Percentiles rank a stretch among this genome's conserved stretches.
Conservation (phyloP, 2,329 filamentous ascomycete species). For the Tolypocladium pustulatum region DNA sequence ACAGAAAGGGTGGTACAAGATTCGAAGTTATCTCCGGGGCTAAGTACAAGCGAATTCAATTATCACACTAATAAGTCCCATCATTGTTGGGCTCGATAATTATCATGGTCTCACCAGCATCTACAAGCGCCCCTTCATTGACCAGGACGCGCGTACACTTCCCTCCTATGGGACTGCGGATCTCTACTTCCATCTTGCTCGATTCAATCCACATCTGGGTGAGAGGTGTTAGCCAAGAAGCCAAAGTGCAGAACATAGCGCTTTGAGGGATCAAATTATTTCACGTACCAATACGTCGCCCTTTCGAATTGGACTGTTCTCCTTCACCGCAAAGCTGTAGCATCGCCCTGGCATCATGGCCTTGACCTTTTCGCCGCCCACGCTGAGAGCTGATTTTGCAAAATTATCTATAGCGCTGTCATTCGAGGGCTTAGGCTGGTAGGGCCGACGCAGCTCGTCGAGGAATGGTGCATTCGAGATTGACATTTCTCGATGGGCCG, state of each 20-base stretch:
- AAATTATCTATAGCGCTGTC: not conserved
- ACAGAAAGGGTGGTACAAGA: not conserved
- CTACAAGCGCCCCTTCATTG: conserved; percentile 17
- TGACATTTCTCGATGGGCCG: conserved; percentile 10
- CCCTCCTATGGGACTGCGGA: conserved; percentile 17
- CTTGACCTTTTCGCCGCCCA: conserved; percentile 7
- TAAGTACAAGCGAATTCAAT: not conserved
- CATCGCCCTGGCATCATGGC: conserved; percentile 23
- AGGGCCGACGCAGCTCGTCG: conserved; percentile 17
- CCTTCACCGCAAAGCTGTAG: conserved; percentile 19
- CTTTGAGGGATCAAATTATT: not conserved
- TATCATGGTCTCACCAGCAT: conserved; percentile 5
- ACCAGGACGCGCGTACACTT: conserved; percentile 15
- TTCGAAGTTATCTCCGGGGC: not conserved
- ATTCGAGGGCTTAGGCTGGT: conserved; percentile 5
- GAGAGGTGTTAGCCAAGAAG: not conserved
- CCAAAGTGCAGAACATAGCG: not conserved
- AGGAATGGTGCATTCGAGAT: conserved; percentile 17
- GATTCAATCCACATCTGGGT: conserved; percentile 20
- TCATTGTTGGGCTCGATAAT: not conserved
- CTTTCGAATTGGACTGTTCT: conserved; percentile 12
- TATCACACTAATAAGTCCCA: not conserved
- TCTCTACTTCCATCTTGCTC: conserved; percentile 28
- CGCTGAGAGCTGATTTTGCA: not conserved
- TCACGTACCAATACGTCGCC: conserved; percentile 16